phyloP scores from a whole-genome alignment of 148 eudicot genomes.

The Limonium bicolor region DNA sequence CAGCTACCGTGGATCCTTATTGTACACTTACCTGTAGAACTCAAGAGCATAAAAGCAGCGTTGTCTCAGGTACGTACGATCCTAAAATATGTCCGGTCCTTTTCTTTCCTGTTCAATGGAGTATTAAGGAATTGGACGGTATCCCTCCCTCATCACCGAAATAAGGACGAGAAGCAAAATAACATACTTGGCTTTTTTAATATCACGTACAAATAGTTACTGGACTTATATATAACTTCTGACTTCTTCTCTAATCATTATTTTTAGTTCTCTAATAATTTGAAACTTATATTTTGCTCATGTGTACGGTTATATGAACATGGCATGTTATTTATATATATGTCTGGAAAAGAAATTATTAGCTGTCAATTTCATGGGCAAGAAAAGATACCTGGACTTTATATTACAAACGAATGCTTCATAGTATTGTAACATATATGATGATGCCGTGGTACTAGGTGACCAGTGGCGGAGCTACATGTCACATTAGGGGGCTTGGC shows the following conservation, averaged over 20 bases:
- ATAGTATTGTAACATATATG: no score
- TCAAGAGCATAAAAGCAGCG: conserved; percentile 69
- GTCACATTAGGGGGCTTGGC: no score
- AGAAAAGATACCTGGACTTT: neutral
- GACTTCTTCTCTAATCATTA: neutral
- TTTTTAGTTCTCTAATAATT: neutral
- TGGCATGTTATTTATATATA: no score
- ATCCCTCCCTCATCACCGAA: neutral
- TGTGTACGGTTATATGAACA: no score
- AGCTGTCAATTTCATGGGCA: neutral
- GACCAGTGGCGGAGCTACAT: no score
- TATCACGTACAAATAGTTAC: neutral
- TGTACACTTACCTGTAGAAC: conserved; percentile 49
- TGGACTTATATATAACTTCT: no score
- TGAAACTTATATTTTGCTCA: neutral
- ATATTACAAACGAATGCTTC: neutral
- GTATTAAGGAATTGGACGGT: neutral
- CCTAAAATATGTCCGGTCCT: no score
- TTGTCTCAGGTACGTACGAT: conserved; percentile 49
- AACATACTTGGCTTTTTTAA: neutral
- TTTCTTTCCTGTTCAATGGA: neutral
- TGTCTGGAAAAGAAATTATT: no score
- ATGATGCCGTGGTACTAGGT: conserved; percentile 22
- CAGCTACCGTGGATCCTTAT: conserved; percentile 75
- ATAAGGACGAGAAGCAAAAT: neutral